Percentiles rank a stretch among this genome's conserved stretches.
Evolutionary conservation across 129 eudicot species (phyloP).

Genomic region (Flaveria trinervia): DNA sequence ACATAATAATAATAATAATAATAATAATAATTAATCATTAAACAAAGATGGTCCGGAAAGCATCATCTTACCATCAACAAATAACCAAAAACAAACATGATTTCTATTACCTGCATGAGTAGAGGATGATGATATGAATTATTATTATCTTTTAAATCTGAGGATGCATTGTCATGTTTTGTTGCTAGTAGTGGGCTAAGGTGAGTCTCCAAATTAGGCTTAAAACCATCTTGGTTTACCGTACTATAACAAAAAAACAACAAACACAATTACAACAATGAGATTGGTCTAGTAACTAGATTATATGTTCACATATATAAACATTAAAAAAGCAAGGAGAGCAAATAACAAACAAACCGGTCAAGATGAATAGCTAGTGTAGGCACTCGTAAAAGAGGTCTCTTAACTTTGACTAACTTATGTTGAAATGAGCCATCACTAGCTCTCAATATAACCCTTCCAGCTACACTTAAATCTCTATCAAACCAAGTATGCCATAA

Average conservation of each 20-base stretch:
- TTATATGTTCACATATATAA: neutral
- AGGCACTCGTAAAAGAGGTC: slow-evolving; percentile 89
- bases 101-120: slow-evolving; percentile 71
- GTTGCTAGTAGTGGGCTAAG: slow-evolving; percentile 75
- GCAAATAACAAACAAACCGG: slow-evolving; percentile 54
- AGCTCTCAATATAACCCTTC: slow-evolving; percentile 77
- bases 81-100: neutral
- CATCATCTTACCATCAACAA: slow-evolving; percentile 6
- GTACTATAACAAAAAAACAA: slow-evolving; percentile 50
- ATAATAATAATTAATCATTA: neutral
- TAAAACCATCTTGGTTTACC: slow-evolving; percentile 87
- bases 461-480: slow-evolving; percentile 90
- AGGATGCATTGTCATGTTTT: slow-evolving; percentile 49
- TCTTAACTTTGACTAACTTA: slow-evolving; percentile 72
- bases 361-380: slow-evolving; percentile 93
- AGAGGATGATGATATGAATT: slow-evolving; percentile 61
- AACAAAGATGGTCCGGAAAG: slow-evolving; percentile 14
- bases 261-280: slow-evolving; percentile 2
- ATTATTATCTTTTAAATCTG: slow-evolving; percentile 57
- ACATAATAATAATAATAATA: neutral
- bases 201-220: slow-evolving; percentile 95
- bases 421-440: slow-evolving; percentile 75
- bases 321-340: neutral
- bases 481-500: slow-evolving; percentile 99
- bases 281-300: neutral